Evolutionary conservation across 148 eudicot genomes (phyloP).

Genomic region (Talinum fruticosum): DNA sequence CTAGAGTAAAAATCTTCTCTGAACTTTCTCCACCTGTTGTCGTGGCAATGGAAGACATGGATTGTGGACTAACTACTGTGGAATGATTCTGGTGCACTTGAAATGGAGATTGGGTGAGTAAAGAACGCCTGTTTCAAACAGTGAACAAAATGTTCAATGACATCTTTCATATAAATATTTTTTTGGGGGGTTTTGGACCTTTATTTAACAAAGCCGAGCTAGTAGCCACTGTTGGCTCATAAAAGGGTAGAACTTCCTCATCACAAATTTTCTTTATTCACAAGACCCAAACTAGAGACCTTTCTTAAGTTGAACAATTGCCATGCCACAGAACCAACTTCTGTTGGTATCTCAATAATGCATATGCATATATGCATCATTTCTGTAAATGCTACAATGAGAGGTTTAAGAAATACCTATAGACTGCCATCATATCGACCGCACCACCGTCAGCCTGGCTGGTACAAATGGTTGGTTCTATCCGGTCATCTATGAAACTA

Average conservation of each 20-base stretch:
- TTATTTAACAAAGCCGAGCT: too few relatives aligned
- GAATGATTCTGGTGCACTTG: slow-evolving; percentile 31
- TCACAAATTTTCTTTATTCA: too few relatives aligned
- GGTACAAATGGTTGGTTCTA: slow-evolving; percentile 47
- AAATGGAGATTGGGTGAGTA: slow-evolving; percentile 85
- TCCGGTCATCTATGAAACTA: slow-evolving; percentile 81
- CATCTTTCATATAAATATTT: background rate
- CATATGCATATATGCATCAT: background rate
- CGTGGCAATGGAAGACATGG: slow-evolving; percentile 36
- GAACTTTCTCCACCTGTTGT: slow-evolving; percentile 36
- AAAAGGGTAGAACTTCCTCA: too few relatives aligned
- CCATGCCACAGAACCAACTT: too few relatives aligned
- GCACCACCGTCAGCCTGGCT: slow-evolving; percentile 52
- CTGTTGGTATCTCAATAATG: too few relatives aligned
- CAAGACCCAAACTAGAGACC: too few relatives aligned
- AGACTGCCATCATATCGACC: slow-evolving; percentile 84
- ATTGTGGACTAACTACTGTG: slow-evolving; percentile 37
- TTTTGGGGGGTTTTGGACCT: too few relatives aligned
- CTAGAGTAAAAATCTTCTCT: slow-evolving; percentile 24
- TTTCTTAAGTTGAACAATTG: too few relatives aligned
- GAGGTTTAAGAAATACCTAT: slow-evolving; percentile 51
- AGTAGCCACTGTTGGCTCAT: too few relatives aligned
- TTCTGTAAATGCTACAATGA: background rate
- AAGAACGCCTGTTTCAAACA: slow-evolving; percentile 63
- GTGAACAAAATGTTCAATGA: slow-evolving; percentile 3